phyloP scores from a whole-genome alignment of 257 asterid species.

The Solanum microdontum region DNA sequence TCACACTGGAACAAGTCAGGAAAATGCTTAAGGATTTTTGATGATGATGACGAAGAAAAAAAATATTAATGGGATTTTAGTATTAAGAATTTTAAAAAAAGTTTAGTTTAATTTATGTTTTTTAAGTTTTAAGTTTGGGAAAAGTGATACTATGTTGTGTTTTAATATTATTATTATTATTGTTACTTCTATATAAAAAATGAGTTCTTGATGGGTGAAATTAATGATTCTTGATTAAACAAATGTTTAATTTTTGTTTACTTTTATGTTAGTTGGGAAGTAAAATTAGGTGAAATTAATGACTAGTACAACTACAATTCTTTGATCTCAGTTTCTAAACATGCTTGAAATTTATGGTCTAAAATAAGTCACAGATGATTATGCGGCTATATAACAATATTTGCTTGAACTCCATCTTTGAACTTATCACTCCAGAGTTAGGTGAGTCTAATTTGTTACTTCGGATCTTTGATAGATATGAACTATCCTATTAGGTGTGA shows the following conservation, averaged over 20 bases:
- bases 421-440: no score
- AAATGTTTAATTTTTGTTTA: background rate
- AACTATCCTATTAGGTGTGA: no score
- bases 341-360: fast-evolving
- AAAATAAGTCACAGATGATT: fast-evolving
- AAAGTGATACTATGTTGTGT: background rate
- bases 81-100: background rate
- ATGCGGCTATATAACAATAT: no score
- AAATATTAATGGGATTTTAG: background rate
- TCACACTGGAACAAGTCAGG: conserved; percentile 81
- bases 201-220: background rate
- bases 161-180: background rate
- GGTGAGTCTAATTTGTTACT: no score
- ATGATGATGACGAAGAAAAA: conserved; percentile 26
- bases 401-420: no score
- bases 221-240: background rate
- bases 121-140: background rate
- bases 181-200: background rate
- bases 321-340: no score
- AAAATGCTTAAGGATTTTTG: conserved; percentile 60
- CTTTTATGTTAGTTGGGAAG: background rate
- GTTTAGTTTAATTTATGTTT: background rate
- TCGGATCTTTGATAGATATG: fast-evolving
- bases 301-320: fast-evolving
- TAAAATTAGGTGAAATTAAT: background rate